Evolutionary conservation across 1,284 basidiomycete genomes (phyloP).

Genomic region (Ceraceosorus guamensis): DNA sequence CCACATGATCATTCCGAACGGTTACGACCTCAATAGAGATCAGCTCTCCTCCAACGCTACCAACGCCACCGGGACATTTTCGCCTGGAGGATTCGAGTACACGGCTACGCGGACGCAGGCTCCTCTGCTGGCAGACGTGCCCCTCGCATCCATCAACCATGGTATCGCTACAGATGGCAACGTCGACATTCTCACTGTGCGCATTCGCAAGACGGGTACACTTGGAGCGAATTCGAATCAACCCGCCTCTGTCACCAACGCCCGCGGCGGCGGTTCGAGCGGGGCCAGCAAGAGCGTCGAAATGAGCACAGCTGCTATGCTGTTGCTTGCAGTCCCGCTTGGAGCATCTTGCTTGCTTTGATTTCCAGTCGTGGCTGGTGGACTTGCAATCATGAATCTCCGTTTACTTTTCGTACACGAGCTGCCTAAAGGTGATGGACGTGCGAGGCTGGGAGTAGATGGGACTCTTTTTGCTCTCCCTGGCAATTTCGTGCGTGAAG

Average conservation of each 20-base stretch:
- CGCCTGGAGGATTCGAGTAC: conserved; percentile 28
- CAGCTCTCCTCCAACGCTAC: conserved; percentile 39
- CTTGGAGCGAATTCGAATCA: conserved; percentile 20
- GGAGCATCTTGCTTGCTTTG: too few relatives aligned
- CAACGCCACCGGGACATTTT: conserved; percentile 18
- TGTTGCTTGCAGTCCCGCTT: too few relatives aligned
- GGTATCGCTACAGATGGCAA: conserved; percentile 33
- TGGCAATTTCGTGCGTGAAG: conserved; percentile 51
- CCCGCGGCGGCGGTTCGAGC: background rate
- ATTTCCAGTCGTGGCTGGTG: too few relatives aligned
- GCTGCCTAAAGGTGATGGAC: conserved; percentile 10
- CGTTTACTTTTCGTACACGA: too few relatives aligned
- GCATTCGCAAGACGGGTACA: conserved; percentile 28
- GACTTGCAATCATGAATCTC: too few relatives aligned
- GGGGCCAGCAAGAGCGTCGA: too few relatives aligned
- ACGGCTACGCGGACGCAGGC: conserved; percentile 18
- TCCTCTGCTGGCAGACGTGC: conserved; percentile 20
- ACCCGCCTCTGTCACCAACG: too few relatives aligned
- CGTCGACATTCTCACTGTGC: conserved; percentile 36
- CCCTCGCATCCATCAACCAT: conserved; percentile 37
- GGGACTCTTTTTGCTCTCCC: conserved; percentile 21
- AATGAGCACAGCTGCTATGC: too few relatives aligned
- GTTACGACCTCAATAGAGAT: conserved; percentile 42
- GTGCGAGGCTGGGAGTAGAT: conserved; percentile 14
- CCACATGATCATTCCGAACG: conserved; percentile 38